These are phyloP conservation scores for Tephrocybe sp. DNA, from an alignment of 768 basidiomycete species.

Conservation along the genomic window DNA sequence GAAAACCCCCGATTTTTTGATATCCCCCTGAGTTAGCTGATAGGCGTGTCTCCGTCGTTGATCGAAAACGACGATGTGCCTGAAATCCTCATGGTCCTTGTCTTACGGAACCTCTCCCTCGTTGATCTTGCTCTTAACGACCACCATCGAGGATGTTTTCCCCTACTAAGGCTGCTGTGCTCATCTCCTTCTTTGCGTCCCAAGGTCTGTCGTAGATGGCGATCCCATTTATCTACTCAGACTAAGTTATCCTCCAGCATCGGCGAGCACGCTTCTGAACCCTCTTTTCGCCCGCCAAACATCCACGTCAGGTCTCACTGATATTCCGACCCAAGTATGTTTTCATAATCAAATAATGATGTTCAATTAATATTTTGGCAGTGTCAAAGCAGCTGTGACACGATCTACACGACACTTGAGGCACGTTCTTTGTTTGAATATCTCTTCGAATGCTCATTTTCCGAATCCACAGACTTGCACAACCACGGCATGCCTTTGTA, in stretches of 20 bases:
- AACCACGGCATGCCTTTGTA: conserved; percentile 26
- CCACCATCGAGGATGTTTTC: not conserved
- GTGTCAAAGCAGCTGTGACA: conserved; percentile 9
- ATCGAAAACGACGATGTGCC: no score
- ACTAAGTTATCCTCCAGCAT: not conserved
- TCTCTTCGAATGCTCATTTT: not conserved
- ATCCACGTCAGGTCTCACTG: not conserved
- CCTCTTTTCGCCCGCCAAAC: conserved; percentile 6
- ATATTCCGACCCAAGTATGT: conserved; percentile 2
- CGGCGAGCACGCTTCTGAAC: not conserved
- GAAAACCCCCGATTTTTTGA: no score
- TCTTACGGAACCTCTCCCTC: no score
- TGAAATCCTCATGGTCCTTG: no score
- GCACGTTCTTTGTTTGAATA: not conserved
- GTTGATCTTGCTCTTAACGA: not conserved
- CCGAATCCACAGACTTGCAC: conserved; percentile 21
- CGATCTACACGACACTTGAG: not conserved
- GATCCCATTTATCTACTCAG: no score
- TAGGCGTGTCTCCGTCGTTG: no score
- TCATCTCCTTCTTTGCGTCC: not conserved
- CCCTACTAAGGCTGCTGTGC: not conserved
- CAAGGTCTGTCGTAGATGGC: not conserved
- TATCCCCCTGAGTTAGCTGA: no score
- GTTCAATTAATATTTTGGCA: not conserved
- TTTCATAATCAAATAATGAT: conserved; percentile 14